Conservation (phyloP, 768 basidiomycete genomes). For the Tulasnella sp. region DNA sequence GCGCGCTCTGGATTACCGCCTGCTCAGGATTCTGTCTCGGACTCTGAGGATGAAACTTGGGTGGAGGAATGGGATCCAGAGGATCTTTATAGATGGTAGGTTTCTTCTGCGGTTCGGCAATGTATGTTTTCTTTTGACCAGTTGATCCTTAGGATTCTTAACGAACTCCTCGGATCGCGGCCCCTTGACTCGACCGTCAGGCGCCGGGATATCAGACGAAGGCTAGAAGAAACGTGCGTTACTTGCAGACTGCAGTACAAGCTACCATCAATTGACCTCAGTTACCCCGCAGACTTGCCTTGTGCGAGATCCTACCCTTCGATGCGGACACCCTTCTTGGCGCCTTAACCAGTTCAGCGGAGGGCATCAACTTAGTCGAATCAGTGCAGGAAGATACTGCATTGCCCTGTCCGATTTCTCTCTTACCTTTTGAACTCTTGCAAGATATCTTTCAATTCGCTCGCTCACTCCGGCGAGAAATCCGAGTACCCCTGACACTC, state of each 20-base stretch:
- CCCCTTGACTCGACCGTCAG: background rate
- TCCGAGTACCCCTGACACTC: background rate
- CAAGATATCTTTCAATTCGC: background rate
- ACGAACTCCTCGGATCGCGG: background rate
- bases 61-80: background rate
- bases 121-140: background rate
- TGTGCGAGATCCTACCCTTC: background rate
- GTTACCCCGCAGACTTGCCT: background rate
- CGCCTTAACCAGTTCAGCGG: background rate
- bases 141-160: background rate
- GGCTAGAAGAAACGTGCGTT: background rate
- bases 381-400: background rate
- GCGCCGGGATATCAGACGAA: background rate
- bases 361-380: background rate
- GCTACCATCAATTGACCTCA: background rate
- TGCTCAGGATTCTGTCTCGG: background rate
- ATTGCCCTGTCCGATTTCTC: background rate
- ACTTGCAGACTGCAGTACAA: background rate
- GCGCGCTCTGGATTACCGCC: background rate
- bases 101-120: background rate
- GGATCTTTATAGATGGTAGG: background rate
- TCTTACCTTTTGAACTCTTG: background rate
- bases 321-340: background rate
- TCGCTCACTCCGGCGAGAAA: background rate
- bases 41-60: background rate